Conservation (phyloP, 139 green algal genomes). For the Penium margaritaceum region DNA sequence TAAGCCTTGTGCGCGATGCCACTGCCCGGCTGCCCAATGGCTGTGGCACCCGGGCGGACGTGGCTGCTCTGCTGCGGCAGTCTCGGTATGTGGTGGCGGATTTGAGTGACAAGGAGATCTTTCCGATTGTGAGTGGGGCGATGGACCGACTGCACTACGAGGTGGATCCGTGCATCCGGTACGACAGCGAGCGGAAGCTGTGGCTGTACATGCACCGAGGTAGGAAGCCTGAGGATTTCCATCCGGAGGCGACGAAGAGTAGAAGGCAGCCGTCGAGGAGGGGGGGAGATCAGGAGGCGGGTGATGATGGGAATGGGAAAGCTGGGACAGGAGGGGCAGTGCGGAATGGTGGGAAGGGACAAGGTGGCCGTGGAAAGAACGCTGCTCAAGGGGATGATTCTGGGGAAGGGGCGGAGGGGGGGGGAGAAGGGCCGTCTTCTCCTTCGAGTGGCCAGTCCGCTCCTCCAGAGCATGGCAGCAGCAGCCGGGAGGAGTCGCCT, state of each 20-base stretch:
- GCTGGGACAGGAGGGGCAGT: background rate
- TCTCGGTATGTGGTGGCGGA: conserved; percentile 28
- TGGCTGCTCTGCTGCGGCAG: conserved; percentile 32
- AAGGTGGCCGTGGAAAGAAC: background rate
- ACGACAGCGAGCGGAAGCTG: conserved; percentile 17
- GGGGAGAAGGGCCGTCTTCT: conserved; percentile 3
- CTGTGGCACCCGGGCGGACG: conserved; percentile 36
- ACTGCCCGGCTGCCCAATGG: conserved; percentile 28
- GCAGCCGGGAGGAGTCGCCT: too few species aligned
- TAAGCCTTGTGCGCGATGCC: conserved; percentile 33
- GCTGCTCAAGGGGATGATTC: background rate
- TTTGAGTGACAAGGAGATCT: conserved; percentile 3
- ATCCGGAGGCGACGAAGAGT: conserved; percentile 7
- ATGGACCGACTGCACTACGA: conserved; percentile 46
- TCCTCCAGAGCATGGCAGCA: too few species aligned
- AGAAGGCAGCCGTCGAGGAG: conserved; percentile 12
- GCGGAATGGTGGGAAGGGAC: background rate
- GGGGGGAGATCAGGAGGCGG: background rate
- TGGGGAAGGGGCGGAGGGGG: background rate
- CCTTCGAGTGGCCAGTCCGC: too few species aligned
- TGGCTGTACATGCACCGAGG: conserved; percentile 44
- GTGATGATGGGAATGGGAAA: background rate
- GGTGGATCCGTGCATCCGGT: conserved; percentile 38
- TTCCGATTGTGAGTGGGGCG: conserved; percentile 40
- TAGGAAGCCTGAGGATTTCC: conserved; percentile 14